These are phyloP conservation scores for Fusarium mundagurra DNA, from an alignment of 2,329 filamentous ascomycete species.

Conservation along the genomic window DNA sequence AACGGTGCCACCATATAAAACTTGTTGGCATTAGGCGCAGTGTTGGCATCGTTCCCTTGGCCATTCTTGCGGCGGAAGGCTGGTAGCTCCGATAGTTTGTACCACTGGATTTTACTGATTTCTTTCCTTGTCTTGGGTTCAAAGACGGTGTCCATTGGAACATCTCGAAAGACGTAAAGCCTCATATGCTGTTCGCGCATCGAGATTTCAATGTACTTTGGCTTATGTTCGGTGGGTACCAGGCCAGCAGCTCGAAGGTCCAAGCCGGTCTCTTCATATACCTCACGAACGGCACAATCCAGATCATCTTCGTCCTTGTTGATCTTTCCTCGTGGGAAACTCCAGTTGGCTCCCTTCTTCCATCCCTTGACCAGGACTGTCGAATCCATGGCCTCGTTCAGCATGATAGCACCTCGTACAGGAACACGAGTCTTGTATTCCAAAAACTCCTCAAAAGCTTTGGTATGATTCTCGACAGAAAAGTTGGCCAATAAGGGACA, in stretches of 20 bases:
- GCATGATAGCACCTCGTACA: slow-evolving; percentile 90
- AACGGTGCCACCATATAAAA: slow-evolving; percentile 99
- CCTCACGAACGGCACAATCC: slow-evolving; percentile 92
- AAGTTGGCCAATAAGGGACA: slow-evolving; percentile 88
- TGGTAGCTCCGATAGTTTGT: slow-evolving; percentile 87
- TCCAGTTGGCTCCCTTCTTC: slow-evolving; percentile 97
- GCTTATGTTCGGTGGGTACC: slow-evolving; percentile 74
- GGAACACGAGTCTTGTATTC: slow-evolving; percentile 95
- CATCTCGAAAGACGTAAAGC: slow-evolving; percentile 89
- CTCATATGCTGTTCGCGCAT: slow-evolving; percentile 94
- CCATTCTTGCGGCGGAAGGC: slow-evolving; percentile 77
- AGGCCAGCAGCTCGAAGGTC: slow-evolving; percentile 81
- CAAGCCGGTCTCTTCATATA: slow-evolving; percentile 95
- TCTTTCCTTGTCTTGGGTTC: slow-evolving; percentile 94
- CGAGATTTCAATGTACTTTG: slow-evolving; percentile 86
- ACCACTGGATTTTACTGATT: slow-evolving; percentile 97
- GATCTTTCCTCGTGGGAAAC: slow-evolving; percentile 96
- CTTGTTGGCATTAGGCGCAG: slow-evolving; percentile 76
- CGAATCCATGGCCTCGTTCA: slow-evolving; percentile 94
- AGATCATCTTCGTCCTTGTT: slow-evolving; percentile 96
- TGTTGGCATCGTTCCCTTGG: slow-evolving; percentile 63
- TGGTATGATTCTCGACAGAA: slow-evolving; percentile 78
- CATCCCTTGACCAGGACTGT: slow-evolving; percentile 95
- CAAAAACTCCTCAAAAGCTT: slow-evolving; percentile 90
- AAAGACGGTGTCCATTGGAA: slow-evolving; percentile 88